Evolutionary conservation across 2,329 filamentous ascomycete genomes (phyloP), one percentile per base, ranked within the genome.

Genomic region (Fusarium ramigenum): DNA sequence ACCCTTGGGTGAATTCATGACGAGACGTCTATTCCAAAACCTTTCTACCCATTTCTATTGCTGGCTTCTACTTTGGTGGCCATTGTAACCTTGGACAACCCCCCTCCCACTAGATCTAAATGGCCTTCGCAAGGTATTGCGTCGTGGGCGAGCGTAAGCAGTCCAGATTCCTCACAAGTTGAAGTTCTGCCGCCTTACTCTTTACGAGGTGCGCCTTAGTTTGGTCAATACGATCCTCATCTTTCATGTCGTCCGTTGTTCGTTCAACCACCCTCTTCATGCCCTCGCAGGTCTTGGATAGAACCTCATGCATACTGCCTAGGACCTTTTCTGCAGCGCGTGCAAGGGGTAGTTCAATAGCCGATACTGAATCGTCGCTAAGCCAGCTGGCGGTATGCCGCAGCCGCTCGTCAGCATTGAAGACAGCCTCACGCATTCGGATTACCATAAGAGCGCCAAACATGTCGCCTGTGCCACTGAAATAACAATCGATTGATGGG

Each of bases 381-480:
- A 93, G 84, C 96, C 96, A 99, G 69, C 90, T 90, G 10, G 84
- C 82, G 5, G 83, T 88, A 12, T 84, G 80, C 21, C 85, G 82
- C 8, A 97, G 83, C 30, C 76, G 72, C 50, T 72, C 80, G 23
- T 78, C 83, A 59, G 85, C 82, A 37, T 74, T 54, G 52, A 70
- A 74, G 4, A 94, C 92, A 32, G 94, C 95, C 85, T 98, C 94
- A 65, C 96, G 92, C 79, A 99, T 90, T 36, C 96, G 91, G 44
- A 93, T 93, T 3, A 97, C 91, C 79, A 94, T 95, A 50, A 99
- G 87, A 12, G 96, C 96, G 36, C 95, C 96, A 80, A 99, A 98
- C 96, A 99, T 98, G 84, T 99, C 96, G 52, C 96, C 96, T 1
- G 97, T 98, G 44, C 96, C 96, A 77, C 93, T 95, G 83, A 98